Base-by-base conservation (phyloP, 257 asterid species). In the Solanum rostratum region DNA sequence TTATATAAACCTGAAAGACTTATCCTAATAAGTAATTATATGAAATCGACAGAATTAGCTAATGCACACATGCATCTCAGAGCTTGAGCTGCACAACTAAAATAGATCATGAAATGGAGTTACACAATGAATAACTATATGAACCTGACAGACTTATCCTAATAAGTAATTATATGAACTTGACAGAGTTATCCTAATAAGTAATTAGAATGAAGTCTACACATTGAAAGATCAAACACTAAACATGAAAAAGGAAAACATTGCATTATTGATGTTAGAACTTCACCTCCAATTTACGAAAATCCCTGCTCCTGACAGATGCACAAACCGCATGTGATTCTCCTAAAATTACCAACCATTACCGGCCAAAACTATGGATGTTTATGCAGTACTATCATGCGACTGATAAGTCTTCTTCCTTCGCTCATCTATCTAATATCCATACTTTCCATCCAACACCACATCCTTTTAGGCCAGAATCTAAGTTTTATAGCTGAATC, bases 361-460 rank as follows among this genome's bases (percentile, higher is more conserved):
- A 86, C 83, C 91, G 85, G 91, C 84, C 92, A 91, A 92, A 88
- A 89, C 70, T 85, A 86, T 46, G 91, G 88, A 83, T 29, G 79
- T 70, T 86, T 78, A 84, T 83, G 89, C 93, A 83, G 52, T 82
- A 54, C 81, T 76, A 83, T 85, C 88, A 83, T 86, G 83, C 91
- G 4, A 63, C 88, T 68, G 85, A 37, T 69, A 19, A 19, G 10
- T 10, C 79, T 74, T 50, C 68, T 39, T 33, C 81, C 85, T 82
- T 43, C 62, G 15, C 14, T 50, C 45, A 50, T 49, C 84, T 53
- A 57, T 60, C 57, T 10, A 37, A 60, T 46, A 39, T 60, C 30
- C 60, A 57, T 81, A 57, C 22, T 59, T 81, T 2, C 15, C 71
- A 62, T 24, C 55, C 22, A 29, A 43, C 45, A 57, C 43, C 39